These are phyloP conservation scores for Aegilops tauschii DNA, from an alignment of 176 grass and related monocot species.

Conservation along the genomic window DNA sequence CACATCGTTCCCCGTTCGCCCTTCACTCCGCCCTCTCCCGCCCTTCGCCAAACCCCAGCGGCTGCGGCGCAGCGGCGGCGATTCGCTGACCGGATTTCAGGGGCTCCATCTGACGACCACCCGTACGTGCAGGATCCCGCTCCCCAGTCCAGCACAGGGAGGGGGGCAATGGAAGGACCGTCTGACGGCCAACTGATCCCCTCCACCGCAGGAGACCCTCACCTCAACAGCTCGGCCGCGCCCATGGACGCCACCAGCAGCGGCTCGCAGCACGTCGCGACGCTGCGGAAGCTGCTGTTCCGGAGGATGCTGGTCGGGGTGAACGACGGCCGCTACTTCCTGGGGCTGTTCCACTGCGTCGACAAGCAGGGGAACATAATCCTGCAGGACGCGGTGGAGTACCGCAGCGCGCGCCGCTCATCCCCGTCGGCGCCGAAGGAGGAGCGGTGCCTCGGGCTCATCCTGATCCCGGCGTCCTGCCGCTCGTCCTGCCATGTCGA, in stretches of 20 bases:
- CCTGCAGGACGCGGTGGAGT: slow-evolving; percentile 88
- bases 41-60: background rate
- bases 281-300: slow-evolving; percentile 69
- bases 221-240: background rate
- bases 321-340: slow-evolving; percentile 77
- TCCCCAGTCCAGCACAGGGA: too few species aligned
- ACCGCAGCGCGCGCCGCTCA: slow-evolving; percentile 41
- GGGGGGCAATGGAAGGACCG: slow-evolving; percentile 36
- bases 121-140: too few species aligned
- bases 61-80: background rate
- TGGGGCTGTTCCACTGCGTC: slow-evolving; percentile 82
- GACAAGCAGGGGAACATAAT: slow-evolving; percentile 98
- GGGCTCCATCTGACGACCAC: too few species aligned
- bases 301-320: slow-evolving; percentile 75
- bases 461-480: slow-evolving; percentile 77
- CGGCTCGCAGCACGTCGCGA: slow-evolving; percentile 56
- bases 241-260: background rate
- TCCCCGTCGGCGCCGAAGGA: slow-evolving; percentile 37
- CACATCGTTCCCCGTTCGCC: background rate
- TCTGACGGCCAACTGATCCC: background rate
- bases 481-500: slow-evolving; percentile 82
- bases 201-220: background rate
- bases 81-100: too few species aligned
- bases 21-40: background rate
- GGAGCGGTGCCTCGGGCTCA: slow-evolving; percentile 76